Percentiles rank a stretch among this genome's conserved stretches.
phyloP scores from a whole-genome alignment of 2,329 filamentous ascomycete genomes.

The Ophiocordyceps camponoti-floridani region DNA sequence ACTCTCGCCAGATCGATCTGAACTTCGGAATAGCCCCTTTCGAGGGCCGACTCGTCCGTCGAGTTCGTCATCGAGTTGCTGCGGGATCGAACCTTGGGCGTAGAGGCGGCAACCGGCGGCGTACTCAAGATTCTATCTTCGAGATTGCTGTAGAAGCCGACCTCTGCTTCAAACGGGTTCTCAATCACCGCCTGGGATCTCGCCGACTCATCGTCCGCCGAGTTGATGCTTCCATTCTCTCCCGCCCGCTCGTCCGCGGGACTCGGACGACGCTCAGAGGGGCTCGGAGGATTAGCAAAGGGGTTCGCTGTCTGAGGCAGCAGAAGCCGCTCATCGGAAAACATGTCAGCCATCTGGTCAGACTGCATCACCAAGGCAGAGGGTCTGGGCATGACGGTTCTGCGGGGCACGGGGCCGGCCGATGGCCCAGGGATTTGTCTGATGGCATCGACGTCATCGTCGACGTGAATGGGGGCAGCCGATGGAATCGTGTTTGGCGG shows the following conservation, averaged over 20 bases:
- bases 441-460: background rate
- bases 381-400: no score
- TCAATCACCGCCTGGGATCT: slow-evolving; percentile 1
- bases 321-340: background rate
- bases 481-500: background rate
- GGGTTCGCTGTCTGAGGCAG: background rate
- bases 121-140: slow-evolving; percentile 18
- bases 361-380: background rate
- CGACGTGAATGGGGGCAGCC: no score
- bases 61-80: slow-evolving; percentile 3
- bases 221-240: no score
- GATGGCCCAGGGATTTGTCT: background rate
- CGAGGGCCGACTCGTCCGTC: slow-evolving; percentile 1
- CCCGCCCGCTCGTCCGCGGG: background rate
- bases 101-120: slow-evolving; percentile 18
- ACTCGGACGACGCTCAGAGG: background rate
- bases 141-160: slow-evolving; percentile 18
- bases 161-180: slow-evolving; percentile 15
- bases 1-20: slow-evolving; percentile 4
- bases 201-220: background rate
- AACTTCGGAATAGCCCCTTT: background rate
- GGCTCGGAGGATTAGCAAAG: background rate
- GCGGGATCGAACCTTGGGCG: slow-evolving; percentile 13
- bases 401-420: background rate
- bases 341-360: background rate